These are phyloP conservation scores for Austroboletus festivus DNA, from an alignment of 768 basidiomycete genomes.

Conservation along the genomic window DNA sequence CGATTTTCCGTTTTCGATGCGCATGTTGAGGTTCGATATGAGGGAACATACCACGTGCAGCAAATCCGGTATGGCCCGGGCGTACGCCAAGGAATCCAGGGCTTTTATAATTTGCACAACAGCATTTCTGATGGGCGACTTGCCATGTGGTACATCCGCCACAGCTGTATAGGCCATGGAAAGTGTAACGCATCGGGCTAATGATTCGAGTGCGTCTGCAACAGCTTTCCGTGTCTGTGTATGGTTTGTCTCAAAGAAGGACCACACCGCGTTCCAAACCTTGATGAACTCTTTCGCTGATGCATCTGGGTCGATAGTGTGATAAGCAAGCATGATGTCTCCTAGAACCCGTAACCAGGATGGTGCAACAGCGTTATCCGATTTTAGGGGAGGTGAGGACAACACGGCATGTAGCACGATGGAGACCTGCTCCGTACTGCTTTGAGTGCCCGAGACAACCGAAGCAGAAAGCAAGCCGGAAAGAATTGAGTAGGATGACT, in stretches of 20 bases:
- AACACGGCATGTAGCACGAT: slow-evolving; percentile 67
- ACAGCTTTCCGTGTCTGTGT: slow-evolving; percentile 57
- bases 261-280: slow-evolving; percentile 76
- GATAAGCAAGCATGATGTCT: slow-evolving; percentile 65
- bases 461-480: slow-evolving; percentile 70
- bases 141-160: slow-evolving; percentile 41
- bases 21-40: slow-evolving; percentile 56
- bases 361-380: slow-evolving; percentile 64
- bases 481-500: slow-evolving; percentile 82
- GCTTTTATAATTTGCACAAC: slow-evolving; percentile 64
- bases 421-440: slow-evolving; percentile 51
- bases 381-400: slow-evolving; percentile 63
- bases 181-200: slow-evolving; percentile 71
- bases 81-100: slow-evolving; percentile 69
- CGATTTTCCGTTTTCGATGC: slow-evolving; percentile 37
- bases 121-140: slow-evolving; percentile 58
- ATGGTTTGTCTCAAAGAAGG: slow-evolving; percentile 73
- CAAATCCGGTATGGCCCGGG: slow-evolving; percentile 74
- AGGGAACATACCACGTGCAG: slow-evolving; percentile 72
- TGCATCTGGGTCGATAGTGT: slow-evolving; percentile 44
- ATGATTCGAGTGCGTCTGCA: slow-evolving; percentile 56
- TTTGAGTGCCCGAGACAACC: slow-evolving; percentile 46
- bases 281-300: slow-evolving; percentile 54
- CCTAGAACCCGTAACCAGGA: slow-evolving; percentile 81
- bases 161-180: slow-evolving; percentile 55